These are phyloP conservation scores for Ophiobolus disseminans DNA, from an alignment of 2,329 filamentous ascomycete genomes.

Conservation along the genomic window DNA sequence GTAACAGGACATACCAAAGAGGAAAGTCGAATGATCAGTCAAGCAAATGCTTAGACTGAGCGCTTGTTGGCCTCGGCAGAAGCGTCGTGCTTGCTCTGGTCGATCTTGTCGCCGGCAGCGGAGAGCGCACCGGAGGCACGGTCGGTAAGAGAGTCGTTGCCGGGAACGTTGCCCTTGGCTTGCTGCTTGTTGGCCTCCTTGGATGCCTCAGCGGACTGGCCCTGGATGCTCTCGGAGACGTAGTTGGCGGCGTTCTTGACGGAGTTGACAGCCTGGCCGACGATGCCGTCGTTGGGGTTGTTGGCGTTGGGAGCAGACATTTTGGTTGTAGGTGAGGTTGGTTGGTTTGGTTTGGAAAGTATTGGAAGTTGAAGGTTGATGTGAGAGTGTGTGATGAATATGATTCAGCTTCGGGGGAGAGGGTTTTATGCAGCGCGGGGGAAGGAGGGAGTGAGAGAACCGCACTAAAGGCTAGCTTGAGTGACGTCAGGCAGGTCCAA, in stretches of 20 bases:
- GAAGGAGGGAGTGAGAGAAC: conserved; percentile 6
- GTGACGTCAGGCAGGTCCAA: conserved; percentile 2
- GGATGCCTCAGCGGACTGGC: conserved; percentile 62
- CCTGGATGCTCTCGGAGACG: conserved; percentile 69
- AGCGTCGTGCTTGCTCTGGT: conserved; percentile 60
- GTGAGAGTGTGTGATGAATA: conserved; percentile 20
- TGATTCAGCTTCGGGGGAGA: conserved; percentile 8
- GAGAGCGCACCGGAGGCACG: conserved; percentile 62
- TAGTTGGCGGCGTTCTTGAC: conserved; percentile 69
- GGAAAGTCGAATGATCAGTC: conserved; percentile 21
- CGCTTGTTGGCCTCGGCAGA: conserved; percentile 59
- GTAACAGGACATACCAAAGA: conserved; percentile 19
- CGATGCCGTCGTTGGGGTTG: conserved; percentile 53
- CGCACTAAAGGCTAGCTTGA: not conserved
- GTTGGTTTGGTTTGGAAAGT: conserved; percentile 15
- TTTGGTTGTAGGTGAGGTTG: conserved; percentile 31
- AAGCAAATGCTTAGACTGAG: conserved; percentile 31
- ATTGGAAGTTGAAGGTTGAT: conserved; percentile 5
- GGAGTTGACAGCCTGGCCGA: conserved; percentile 51
- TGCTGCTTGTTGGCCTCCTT: conserved; percentile 73
- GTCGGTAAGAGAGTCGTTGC: conserved; percentile 48
- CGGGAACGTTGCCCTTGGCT: conserved; percentile 65
- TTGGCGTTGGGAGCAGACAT: conserved; percentile 56
- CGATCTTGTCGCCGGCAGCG: conserved; percentile 60
- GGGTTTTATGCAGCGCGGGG: conserved; percentile 23